Conservation (phyloP, 805 yeast genomes). For the Barnettozyma californica region DNA sequence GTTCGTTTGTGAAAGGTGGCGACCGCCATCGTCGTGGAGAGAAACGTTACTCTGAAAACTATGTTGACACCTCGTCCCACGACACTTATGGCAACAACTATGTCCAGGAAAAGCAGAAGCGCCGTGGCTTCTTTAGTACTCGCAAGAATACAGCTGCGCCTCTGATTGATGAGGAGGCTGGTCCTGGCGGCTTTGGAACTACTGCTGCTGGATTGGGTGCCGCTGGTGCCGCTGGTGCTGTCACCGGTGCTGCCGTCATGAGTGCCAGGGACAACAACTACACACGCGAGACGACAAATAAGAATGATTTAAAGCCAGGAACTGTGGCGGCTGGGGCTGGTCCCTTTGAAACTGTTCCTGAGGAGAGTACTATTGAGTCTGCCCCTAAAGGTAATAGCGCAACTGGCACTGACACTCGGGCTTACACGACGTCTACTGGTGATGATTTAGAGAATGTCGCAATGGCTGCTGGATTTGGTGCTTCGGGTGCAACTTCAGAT, state of each 20-base stretch:
- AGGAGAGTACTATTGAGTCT: background rate
- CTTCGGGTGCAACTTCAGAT: constrained; percentile 8
- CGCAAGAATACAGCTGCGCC: background rate
- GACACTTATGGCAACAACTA: constrained; percentile 26
- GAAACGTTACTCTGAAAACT: constrained; percentile 16
- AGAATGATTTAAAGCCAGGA: background rate
- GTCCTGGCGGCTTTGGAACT: constrained; percentile 7
- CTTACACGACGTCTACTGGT: background rate
- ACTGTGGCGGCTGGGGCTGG: background rate
- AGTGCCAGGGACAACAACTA: background rate
- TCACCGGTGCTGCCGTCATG: constrained; percentile 6
- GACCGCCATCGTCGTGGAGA: constrained; percentile 8
- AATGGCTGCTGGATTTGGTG: constrained; percentile 11
- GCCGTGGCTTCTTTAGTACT: constrained; percentile 14
- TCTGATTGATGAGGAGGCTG: constrained; percentile 11
- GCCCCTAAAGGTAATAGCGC: background rate
- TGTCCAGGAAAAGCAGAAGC: constrained; percentile 14
- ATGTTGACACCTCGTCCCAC: constrained; percentile 21
- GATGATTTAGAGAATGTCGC: constrained; percentile 8
- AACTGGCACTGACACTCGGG: background rate
- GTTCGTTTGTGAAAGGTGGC: constrained; percentile 15
- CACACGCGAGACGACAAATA: background rate
- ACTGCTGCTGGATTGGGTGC: constrained; percentile 3
- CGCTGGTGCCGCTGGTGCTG: constrained; percentile 6
- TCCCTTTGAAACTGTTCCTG: background rate